These are phyloP conservation scores for Gelatoporia subvermispora DNA, from an alignment of 768 basidiomycete species.

Conservation along the genomic window DNA sequence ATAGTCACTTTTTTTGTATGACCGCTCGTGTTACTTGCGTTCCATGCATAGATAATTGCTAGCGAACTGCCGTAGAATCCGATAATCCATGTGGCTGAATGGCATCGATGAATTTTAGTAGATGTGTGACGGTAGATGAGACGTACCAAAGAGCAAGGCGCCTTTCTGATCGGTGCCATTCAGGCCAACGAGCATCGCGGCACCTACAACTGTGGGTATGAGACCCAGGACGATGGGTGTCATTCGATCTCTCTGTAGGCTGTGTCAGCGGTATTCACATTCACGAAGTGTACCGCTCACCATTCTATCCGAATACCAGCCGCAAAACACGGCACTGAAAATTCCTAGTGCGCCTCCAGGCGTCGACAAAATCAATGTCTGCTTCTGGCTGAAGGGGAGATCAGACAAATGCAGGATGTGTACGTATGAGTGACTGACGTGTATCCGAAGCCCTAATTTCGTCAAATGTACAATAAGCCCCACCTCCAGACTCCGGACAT, in stretches of 20 bases:
- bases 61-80: conserved; percentile 58
- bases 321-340: conserved; percentile 44
- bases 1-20: conserved; percentile 66
- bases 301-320: conserved; percentile 64
- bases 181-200: conserved; percentile 42
- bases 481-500: too few relatives aligned
- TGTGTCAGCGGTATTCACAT: background rate
- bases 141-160: conserved; percentile 48
- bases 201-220: conserved; percentile 54
- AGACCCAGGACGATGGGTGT: conserved; percentile 54
- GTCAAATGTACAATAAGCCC: too few relatives aligned
- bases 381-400: conserved; percentile 25
- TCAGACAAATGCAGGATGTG: background rate
- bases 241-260: conserved; percentile 51
- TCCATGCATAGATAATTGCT: conserved; percentile 61
- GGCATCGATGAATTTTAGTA: background rate
- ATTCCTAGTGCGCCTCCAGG: conserved; percentile 51
- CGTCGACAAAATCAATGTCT: conserved; percentile 56
- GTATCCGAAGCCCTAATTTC: conserved; percentile 46
- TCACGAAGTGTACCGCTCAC: conserved; percentile 22
- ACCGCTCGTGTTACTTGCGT: conserved; percentile 58
- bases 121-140: background rate
- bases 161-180: conserved; percentile 45
- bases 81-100: conserved; percentile 42
- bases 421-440: conserved; percentile 34